These are phyloP conservation scores for Globisporangium solare DNA, from an alignment of 352 stramenopile species.

Conservation along the genomic window DNA sequence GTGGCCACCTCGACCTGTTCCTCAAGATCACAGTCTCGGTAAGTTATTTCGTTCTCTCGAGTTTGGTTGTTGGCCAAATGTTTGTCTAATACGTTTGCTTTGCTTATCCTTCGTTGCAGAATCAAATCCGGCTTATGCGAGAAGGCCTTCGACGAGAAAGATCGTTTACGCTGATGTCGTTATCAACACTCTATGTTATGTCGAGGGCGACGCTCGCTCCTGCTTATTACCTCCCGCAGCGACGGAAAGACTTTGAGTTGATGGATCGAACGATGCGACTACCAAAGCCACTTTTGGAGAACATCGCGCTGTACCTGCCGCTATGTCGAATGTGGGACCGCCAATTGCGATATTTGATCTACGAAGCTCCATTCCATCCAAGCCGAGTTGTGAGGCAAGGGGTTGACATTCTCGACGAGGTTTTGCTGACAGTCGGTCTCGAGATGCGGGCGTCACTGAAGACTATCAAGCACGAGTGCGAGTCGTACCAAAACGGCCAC, in stretches of 20 bases:
- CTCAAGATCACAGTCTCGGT: constrained; percentile 81
- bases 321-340: constrained; percentile 75
- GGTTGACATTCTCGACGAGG: constrained; percentile 77
- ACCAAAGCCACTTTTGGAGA: constrained; percentile 74
- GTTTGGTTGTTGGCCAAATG: not conserved
- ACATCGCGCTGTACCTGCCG: constrained; percentile 72
- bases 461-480: constrained; percentile 38
- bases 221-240: constrained; percentile 37
- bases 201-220: constrained; percentile 41
- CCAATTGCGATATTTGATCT: constrained; percentile 74
- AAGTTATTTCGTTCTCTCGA: constrained; percentile 7
- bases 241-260: constrained; percentile 40
- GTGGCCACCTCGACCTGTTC: constrained; percentile 79
- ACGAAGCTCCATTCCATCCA: constrained; percentile 63
- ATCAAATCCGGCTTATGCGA: constrained; percentile 79
- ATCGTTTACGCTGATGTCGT: constrained; percentile 62
- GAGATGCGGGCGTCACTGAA: constrained; percentile 55
- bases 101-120: constrained; percentile 23
- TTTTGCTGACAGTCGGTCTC: constrained; percentile 70
- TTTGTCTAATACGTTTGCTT: constrained; percentile 1
- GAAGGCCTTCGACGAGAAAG: constrained; percentile 63
- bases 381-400: constrained; percentile 79
- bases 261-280: constrained; percentile 69
- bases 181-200: constrained; percentile 68
- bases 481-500: constrained; percentile 45